Evolutionary conservation across 805 yeast genomes (phyloP).

Genomic region (Metschnikowia sp.): DNA sequence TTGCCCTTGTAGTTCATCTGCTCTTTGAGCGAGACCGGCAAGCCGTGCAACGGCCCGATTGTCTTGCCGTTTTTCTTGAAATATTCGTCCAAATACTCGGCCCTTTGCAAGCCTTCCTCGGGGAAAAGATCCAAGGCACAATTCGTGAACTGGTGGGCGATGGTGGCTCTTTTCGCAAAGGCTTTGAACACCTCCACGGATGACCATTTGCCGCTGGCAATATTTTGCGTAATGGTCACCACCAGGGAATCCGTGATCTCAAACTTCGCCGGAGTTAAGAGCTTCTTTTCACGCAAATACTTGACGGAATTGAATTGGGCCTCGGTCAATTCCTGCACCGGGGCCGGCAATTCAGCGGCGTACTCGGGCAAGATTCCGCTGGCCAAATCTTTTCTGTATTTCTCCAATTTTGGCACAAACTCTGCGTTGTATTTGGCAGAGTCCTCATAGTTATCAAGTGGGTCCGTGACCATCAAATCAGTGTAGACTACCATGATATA

Average conservation of each 20-base stretch:
- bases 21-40: slow-evolving; percentile 65
- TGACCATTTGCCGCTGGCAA: slow-evolving; percentile 45
- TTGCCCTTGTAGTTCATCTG: slow-evolving; percentile 54
- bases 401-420: slow-evolving; percentile 47
- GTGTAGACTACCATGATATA: slow-evolving; percentile 17
- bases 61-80: slow-evolving; percentile 45
- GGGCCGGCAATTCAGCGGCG: slow-evolving; percentile 30
- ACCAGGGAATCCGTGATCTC: slow-evolving; percentile 45
- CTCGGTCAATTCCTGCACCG: slow-evolving; percentile 30
- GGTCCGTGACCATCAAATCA: slow-evolving; percentile 30
- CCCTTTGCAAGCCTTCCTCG: slow-evolving; percentile 56
- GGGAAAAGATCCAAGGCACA: slow-evolving; percentile 60
- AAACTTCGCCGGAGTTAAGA: slow-evolving; percentile 37
- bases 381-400: slow-evolving; percentile 35
- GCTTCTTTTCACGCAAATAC: slow-evolving; percentile 31
- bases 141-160: slow-evolving; percentile 62
- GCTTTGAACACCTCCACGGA: slow-evolving; percentile 57
- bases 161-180: slow-evolving; percentile 60
- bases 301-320: slow-evolving; percentile 37
- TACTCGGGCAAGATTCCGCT: slow-evolving; percentile 42
- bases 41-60: slow-evolving; percentile 63
- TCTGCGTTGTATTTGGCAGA: slow-evolving; percentile 35
- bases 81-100: slow-evolving; percentile 52
- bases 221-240: slow-evolving; percentile 36
- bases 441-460: slow-evolving; percentile 35